Evolutionary conservation across 257 asterid species (phyloP).

Genomic region (Solanum etuberosum): DNA sequence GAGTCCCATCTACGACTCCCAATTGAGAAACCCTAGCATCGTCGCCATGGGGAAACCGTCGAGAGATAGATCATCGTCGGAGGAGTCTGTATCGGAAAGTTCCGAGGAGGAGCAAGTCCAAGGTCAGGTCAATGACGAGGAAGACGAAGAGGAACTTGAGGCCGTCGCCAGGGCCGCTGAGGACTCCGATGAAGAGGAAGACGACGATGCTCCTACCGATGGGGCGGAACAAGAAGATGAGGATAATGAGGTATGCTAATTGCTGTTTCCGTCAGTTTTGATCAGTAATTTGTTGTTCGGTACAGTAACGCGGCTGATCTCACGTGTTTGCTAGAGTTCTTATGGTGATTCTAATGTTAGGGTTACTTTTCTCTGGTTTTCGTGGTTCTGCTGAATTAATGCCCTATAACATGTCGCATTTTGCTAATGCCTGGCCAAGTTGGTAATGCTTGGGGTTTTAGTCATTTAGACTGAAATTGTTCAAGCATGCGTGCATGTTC

Average conservation of each 20-base stretch:
- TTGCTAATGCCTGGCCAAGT: background rate
- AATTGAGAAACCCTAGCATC: slow-evolving; percentile 15
- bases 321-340: background rate
- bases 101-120: slow-evolving; percentile 30
- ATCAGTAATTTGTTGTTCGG: background rate
- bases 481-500: background rate
- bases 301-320: background rate
- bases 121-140: slow-evolving; percentile 57
- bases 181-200: slow-evolving; percentile 51
- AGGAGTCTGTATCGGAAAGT: slow-evolving; percentile 17
- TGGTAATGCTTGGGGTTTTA: background rate
- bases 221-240: slow-evolving; percentile 36
- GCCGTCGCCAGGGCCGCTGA: slow-evolving; percentile 85
- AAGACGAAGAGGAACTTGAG: slow-evolving; percentile 88
- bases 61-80: slow-evolving; percentile 41
- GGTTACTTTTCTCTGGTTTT: background rate
- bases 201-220: slow-evolving; percentile 23
- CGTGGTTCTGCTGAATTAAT: background rate
- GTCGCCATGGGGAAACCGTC: slow-evolving; percentile 28
- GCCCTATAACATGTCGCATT: background rate
- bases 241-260: slow-evolving; percentile 52
- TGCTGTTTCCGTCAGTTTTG: background rate
- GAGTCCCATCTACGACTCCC: background rate
- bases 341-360: background rate
- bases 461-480: background rate